These are phyloP conservation scores for Thelephora aurantiotincta DNA, from an alignment of 768 basidiomycete genomes.

Conservation along the genomic window DNA sequence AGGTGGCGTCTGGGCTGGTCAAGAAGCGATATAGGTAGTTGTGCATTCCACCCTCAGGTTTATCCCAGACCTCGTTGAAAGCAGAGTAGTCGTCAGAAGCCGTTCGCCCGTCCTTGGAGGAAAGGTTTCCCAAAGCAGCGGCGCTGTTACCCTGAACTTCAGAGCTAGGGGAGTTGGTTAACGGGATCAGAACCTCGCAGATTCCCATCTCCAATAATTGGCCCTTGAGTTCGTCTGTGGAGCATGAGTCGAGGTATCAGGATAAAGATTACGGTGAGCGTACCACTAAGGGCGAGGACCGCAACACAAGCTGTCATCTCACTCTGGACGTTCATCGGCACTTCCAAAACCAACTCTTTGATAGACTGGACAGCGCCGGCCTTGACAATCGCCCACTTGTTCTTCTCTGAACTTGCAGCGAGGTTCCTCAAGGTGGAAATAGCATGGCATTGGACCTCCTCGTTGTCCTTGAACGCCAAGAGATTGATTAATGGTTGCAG, in stretches of 20 bases:
- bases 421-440: constrained; percentile 95
- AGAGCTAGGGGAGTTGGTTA: constrained; percentile 91
- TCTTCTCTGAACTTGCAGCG: constrained; percentile 94
- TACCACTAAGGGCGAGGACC: constrained; percentile 89
- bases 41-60: constrained; percentile 96
- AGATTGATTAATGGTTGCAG: constrained; percentile 91
- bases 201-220: constrained; percentile 97
- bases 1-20: constrained; percentile 86
- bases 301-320: constrained; percentile 99
- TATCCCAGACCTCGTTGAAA: constrained; percentile 97
- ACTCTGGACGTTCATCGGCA: constrained; percentile 93
- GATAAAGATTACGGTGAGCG: constrained; percentile 16
- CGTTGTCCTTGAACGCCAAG: constrained; percentile 96
- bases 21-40: constrained; percentile 89
- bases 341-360: constrained; percentile 89
- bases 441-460: constrained; percentile 98
- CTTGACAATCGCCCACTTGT: constrained; percentile 95
- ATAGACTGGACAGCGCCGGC: constrained; percentile 95
- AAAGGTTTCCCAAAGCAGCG: constrained; percentile 92
- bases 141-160: constrained; percentile 99
- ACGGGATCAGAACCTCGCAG: constrained; percentile 90
- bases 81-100: constrained; percentile 85
- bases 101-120: constrained; percentile 80
- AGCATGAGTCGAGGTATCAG: constrained; percentile 2
- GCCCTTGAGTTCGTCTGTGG: constrained; percentile 86